These are phyloP conservation scores for Aspergillus thermomutatus DNA, from an alignment of 2,329 filamentous ascomycete genomes.

Conservation along the genomic window DNA sequence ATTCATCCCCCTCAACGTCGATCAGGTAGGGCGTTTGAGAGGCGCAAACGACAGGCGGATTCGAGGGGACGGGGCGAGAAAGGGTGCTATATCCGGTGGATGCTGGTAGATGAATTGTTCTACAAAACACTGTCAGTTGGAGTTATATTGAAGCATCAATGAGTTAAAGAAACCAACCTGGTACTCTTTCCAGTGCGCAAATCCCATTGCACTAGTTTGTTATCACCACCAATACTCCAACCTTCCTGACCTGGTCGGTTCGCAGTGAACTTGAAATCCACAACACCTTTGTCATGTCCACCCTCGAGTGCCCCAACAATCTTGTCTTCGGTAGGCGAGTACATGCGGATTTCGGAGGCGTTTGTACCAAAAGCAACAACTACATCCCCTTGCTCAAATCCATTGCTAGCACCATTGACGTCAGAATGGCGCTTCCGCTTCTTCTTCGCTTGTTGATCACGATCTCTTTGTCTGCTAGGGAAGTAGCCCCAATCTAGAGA, in stretches of 20 bases:
- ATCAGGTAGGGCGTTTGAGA: constrained; percentile 49
- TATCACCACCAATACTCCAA: constrained; percentile 55
- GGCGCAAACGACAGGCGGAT: constrained; percentile 47
- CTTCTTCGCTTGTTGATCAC: constrained; percentile 44
- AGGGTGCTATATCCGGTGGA: constrained; percentile 38
- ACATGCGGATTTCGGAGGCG: constrained; percentile 48
- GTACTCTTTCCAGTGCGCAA: constrained; percentile 41
- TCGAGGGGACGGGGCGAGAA: constrained; percentile 39
- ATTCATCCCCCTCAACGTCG: constrained; percentile 37
- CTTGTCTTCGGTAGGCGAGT: constrained; percentile 48
- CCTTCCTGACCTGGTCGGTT: constrained; percentile 38
- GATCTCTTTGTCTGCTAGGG: constrained; percentile 31
- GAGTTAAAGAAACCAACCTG: constrained; percentile 34
- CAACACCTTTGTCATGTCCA: constrained; percentile 47
- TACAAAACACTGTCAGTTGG: constrained; percentile 20
- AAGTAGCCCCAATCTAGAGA: constrained; percentile 52
- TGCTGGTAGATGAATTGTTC: constrained; percentile 43
- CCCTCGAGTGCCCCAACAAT: constrained; percentile 44
- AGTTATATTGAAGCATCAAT: constrained; percentile 1
- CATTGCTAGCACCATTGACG: constrained; percentile 36
- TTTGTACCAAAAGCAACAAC: constrained; percentile 51
- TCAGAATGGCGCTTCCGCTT: constrained; percentile 49
- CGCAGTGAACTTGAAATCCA: constrained; percentile 50
- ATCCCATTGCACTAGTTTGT: constrained; percentile 53
- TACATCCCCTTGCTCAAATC: constrained; percentile 38